Conservation (phyloP, 495 filamentous ascomycete species). For the Apiosordaria backusii region DNA sequence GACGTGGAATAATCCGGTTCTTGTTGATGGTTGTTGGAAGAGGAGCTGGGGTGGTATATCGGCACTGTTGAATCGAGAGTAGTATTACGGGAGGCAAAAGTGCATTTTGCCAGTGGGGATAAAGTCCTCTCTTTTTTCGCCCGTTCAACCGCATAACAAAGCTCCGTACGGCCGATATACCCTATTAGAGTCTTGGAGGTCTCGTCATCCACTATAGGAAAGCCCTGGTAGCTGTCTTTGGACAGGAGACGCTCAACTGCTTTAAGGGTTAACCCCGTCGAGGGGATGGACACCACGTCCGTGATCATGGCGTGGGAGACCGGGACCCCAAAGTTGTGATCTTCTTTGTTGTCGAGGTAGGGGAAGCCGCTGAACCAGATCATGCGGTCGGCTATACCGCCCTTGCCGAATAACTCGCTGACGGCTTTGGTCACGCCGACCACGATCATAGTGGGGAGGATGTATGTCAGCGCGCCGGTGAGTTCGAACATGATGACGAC, state of each 20-base stretch:
- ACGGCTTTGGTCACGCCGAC: conserved; percentile 96
- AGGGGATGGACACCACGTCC: conserved; percentile 69
- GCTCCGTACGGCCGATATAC: conserved; percentile 92
- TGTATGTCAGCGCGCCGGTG: conserved; percentile 91
- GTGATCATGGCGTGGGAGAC: conserved; percentile 91
- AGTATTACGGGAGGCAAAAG: conserved; percentile 62
- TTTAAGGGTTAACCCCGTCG: conserved; percentile 68
- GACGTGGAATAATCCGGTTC: conserved; percentile 30
- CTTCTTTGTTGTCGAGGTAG: conserved; percentile 97
- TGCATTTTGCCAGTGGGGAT: conserved; percentile 62
- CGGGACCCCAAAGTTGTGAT: conserved; percentile 93
- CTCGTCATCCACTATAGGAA: conserved; percentile 82
- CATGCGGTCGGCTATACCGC: conserved; percentile 96
- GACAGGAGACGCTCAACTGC: conserved; percentile 70
- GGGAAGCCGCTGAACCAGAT: conserved; percentile 99
- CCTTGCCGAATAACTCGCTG: conserved; percentile 85
- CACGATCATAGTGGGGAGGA: conserved; percentile 97
- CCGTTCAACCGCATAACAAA: conserved; percentile 88
- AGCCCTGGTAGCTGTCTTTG: conserved; percentile 88
- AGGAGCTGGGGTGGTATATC: conserved; percentile 21
- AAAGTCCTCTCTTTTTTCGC: conserved; percentile 72
- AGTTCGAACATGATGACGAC: conserved; percentile 99
- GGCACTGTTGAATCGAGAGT: conserved; percentile 26
- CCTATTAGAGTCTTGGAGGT: conserved; percentile 71
- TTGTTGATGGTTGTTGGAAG: neutral